These are phyloP conservation scores for Emydomyces testavorans DNA, from an alignment of 2,329 filamentous ascomycete genomes.

Conservation along the genomic window DNA sequence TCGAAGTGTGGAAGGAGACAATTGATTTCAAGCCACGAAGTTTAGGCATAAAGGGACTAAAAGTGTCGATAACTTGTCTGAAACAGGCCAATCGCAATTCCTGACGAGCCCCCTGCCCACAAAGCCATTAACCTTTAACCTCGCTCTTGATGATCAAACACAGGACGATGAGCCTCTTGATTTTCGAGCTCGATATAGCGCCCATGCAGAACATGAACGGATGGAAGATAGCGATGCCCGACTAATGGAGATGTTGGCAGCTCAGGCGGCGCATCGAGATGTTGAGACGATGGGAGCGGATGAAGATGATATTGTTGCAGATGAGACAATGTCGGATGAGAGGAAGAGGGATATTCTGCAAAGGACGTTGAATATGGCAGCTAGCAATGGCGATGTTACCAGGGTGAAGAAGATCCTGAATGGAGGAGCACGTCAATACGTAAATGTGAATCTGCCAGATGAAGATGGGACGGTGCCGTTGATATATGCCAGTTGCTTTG, in stretches of 20 bases:
- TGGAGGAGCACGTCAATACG: constrained; percentile 60
- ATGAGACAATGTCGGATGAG: constrained; percentile 59
- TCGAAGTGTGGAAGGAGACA: background rate
- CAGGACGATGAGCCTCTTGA: constrained; percentile 52
- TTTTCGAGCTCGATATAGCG: constrained; percentile 26
- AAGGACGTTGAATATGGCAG: constrained; percentile 82
- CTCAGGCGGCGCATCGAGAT: constrained; percentile 76
- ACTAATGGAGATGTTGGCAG: constrained; percentile 90
- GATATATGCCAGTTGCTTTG: constrained; percentile 97
- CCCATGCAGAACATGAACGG: constrained; percentile 4
- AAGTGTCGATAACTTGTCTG: background rate
- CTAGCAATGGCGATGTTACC: constrained; percentile 85
- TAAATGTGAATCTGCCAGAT: constrained; percentile 79
- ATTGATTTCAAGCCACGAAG: background rate
- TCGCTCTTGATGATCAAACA: constrained; percentile 66
- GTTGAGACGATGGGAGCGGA: constrained; percentile 56
- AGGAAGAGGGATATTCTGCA: constrained; percentile 77
- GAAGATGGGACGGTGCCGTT: constrained; percentile 92
- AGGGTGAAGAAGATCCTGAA: constrained; percentile 64
- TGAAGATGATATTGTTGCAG: constrained; percentile 65
- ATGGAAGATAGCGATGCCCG: constrained; percentile 70
- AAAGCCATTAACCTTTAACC: constrained; percentile 73
- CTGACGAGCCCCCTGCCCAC: constrained; percentile 74
- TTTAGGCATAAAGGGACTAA: too few relatives aligned
- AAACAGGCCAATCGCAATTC: constrained; percentile 83